Evolutionary conservation across 805 yeast species (phyloP).

Genomic region (Wickerhamomyces bisporus): DNA sequence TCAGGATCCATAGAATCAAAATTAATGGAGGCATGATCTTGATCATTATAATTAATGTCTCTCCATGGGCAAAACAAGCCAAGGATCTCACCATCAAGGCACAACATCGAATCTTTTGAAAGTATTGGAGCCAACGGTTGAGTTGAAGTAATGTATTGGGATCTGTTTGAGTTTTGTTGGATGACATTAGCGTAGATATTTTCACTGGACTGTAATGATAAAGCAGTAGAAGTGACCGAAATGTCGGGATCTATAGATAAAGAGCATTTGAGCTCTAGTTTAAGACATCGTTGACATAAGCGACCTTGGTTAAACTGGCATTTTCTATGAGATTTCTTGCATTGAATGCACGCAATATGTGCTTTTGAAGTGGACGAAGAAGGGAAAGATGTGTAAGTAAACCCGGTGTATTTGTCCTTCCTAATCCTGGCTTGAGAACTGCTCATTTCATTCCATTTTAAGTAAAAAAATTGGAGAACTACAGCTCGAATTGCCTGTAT

Average conservation of each 20-base stretch:
- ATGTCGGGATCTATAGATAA: too few species aligned
- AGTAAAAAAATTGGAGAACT: too few species aligned
- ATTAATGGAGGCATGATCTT: background rate
- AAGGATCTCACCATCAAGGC: conserved; percentile 10
- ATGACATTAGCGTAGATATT: conserved; percentile 6
- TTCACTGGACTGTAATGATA: too few species aligned
- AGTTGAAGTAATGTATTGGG: conserved; percentile 10
- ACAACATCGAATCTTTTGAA: conserved; percentile 8
- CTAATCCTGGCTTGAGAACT: too few species aligned
- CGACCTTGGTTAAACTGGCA: background rate
- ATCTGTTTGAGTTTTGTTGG: conserved; percentile 4
- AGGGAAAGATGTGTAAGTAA: background rate
- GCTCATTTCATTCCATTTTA: too few species aligned
- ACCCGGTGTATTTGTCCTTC: background rate
- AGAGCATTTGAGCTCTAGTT: conserved; percentile 1
- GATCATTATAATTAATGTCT: conserved; percentile 1
- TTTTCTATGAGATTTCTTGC: conserved; percentile 1
- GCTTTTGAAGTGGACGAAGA: background rate
- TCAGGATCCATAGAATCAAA: conserved; percentile 4
- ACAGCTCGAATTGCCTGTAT: too few species aligned
- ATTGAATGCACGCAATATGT: background rate
- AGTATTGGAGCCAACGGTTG: conserved; percentile 10
- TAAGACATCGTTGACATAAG: conserved; percentile 1
- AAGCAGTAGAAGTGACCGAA: too few species aligned
- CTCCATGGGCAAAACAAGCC: conserved; percentile 10